Percentiles rank a stretch among this genome's conserved stretches.
phyloP scores from a whole-genome alignment of 2,329 filamentous ascomycete genomes.

The Aureobasidium sp. region DNA sequence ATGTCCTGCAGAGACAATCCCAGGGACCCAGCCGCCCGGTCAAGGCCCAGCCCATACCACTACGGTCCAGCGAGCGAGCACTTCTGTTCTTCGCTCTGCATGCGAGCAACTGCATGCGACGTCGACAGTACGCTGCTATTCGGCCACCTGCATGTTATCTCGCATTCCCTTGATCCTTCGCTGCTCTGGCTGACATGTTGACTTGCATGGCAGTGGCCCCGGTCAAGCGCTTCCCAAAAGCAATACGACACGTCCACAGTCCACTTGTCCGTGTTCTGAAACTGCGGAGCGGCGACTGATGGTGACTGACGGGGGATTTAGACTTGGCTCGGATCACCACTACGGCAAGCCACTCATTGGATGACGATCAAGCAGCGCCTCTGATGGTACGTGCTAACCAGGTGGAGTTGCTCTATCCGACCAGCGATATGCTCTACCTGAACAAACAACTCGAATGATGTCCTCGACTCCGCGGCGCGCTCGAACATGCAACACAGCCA shows the following conservation, averaged over 20 bases:
- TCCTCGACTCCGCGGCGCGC: not conserved
- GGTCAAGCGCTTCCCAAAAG: not conserved
- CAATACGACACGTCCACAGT: constrained; percentile 7
- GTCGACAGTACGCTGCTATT: not conserved
- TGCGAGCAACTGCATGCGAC: not conserved
- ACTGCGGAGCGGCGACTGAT: constrained; percentile 7
- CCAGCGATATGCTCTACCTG: not conserved
- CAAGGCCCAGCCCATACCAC: not conserved
- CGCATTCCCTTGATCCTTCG: not conserved
- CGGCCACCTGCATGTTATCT: not conserved
- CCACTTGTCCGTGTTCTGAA: constrained; percentile 10
- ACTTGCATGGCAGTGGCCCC: not conserved
- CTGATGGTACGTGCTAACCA: not conserved
- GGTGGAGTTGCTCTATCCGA: not conserved
- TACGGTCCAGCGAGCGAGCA: not conserved
- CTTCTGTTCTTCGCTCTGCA: not conserved
- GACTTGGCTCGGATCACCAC: not conserved
- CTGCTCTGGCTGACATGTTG: not conserved
- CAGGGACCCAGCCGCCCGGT: constrained; percentile 12
- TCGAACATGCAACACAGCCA: not conserved
- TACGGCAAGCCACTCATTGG: not conserved
- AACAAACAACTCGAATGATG: not conserved
- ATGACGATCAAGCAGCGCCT: not conserved
- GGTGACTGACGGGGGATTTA: not conserved
- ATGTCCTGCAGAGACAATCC: constrained; percentile 11